Percentiles rank a stretch among this genome's conserved stretches.
Evolutionary conservation across 169 alveolate genomes (phyloP).

Genomic region (Perkinsus chesapeaki): DNA sequence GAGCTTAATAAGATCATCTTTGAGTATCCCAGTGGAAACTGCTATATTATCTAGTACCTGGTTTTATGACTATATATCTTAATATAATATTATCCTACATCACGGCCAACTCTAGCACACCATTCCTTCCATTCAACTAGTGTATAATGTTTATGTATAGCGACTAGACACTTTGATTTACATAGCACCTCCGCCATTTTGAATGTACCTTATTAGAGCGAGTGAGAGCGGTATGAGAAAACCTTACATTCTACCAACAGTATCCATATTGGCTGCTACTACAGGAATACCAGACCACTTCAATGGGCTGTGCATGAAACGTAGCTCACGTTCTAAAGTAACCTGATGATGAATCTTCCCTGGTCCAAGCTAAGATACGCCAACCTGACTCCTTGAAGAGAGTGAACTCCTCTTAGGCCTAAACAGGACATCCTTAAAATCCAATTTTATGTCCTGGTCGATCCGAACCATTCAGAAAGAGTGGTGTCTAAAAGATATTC

Average conservation of each 20-base stretch:
- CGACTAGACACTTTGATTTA: constrained; percentile 1
- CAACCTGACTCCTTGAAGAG: constrained; percentile 20
- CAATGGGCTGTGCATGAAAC: constrained; percentile 23
- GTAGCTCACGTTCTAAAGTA: constrained; percentile 20
- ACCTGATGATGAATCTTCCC: constrained; percentile 1
- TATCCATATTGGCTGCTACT: constrained; percentile 32
- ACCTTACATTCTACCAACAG: not conserved
- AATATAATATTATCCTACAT: not conserved
- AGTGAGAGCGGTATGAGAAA: not conserved
- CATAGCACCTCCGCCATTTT: constrained; percentile 18
- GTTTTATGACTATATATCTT: too few species aligned
- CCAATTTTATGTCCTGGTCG: constrained; percentile 8
- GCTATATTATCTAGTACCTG: not conserved
- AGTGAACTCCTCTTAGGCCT: constrained; percentile 34
- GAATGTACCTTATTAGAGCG: constrained; percentile 30
- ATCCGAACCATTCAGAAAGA: not conserved
- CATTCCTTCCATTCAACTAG: constrained; percentile 24
- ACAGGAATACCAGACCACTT: constrained; percentile 13
- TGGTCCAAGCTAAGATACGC: not conserved
- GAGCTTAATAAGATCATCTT: constrained; percentile 23
- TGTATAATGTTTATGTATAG: constrained; percentile 37
- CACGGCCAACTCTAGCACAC: not conserved
- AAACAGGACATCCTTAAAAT: constrained; percentile 30
- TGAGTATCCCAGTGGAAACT: not conserved
- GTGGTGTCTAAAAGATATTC: too few species aligned